Conservation (phyloP, 2,329 filamentous ascomycete genomes). For the Sporothrix dimorphospora region DNA sequence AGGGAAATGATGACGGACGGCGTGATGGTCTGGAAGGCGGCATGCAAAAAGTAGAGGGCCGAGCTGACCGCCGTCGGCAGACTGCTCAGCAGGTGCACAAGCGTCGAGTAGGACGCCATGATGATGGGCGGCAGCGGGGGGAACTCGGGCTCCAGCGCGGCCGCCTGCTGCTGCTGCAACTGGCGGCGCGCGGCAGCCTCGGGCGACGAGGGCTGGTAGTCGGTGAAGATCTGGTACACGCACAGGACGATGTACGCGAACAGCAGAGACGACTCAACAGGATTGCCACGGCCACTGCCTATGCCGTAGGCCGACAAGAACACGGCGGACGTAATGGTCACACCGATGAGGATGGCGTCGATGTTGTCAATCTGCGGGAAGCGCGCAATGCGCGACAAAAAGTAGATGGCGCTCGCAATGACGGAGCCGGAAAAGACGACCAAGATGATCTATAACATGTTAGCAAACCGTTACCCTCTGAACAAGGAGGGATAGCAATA, state of each 20-base stretch:
- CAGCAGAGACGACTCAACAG: conserved; percentile 89
- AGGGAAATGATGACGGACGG: conserved; percentile 95
- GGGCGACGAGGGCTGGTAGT: conserved; percentile 76
- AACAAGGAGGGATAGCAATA: no score
- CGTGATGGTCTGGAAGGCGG: conserved; percentile 92
- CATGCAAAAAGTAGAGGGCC: conserved; percentile 81
- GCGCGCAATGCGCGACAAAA: conserved; percentile 90
- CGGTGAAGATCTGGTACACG: conserved; percentile 98
- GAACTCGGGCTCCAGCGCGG: conserved; percentile 72
- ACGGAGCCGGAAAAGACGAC: conserved; percentile 86
- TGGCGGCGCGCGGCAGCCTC: conserved; percentile 58
- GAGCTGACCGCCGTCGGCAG: conserved; percentile 84
- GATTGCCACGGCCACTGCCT: conserved; percentile 88
- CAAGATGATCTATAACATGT: conserved; percentile 70
- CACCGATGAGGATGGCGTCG: conserved; percentile 89
- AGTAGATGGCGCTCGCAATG: conserved; percentile 92
- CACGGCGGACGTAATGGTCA: conserved; percentile 87
- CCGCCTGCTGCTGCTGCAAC: conserved; percentile 45
- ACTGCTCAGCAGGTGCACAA: conserved; percentile 80
- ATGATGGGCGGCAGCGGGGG: conserved; percentile 96
- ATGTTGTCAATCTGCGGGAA: conserved; percentile 93
- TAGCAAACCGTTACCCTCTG: background rate
- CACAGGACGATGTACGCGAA: conserved; percentile 98
- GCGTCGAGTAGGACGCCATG: conserved; percentile 95
- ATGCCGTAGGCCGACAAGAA: conserved; percentile 95